phyloP scores from a whole-genome alignment of 345 rosid species.

The Eucalyptus pauciflora region DNA sequence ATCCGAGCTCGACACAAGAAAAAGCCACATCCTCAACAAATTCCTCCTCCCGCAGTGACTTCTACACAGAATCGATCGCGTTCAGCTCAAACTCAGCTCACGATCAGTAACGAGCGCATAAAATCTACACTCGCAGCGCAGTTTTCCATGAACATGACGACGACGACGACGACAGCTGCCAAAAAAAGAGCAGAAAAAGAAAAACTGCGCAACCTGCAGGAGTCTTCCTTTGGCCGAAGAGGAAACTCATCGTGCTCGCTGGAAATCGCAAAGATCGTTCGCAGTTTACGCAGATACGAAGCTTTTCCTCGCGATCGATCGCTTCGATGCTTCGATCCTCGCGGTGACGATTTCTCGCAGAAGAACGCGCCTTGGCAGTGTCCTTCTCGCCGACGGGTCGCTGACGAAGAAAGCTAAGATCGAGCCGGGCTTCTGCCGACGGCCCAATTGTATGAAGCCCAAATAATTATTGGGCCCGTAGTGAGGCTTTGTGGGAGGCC shows the following conservation, averaged over 20 bases:
- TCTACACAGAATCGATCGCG: not conserved
- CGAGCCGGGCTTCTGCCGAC: not conserved
- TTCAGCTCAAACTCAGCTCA: not conserved
- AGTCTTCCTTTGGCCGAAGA: slow-evolving; percentile 60
- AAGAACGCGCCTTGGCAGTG: not conserved
- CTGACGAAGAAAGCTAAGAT: not conserved
- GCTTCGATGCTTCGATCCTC: not conserved
- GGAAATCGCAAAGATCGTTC: not conserved
- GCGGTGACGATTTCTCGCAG: not conserved
- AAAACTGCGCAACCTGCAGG: slow-evolving; percentile 38
- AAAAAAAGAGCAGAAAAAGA: not conserved
- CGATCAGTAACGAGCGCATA: not conserved
- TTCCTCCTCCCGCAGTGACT: not conserved
- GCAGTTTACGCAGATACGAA: no score
- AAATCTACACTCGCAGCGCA: not conserved
- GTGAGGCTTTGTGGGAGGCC: accelerated
- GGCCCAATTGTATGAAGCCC: not conserved
- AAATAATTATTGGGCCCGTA: accelerated
- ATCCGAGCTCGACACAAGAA: not conserved
- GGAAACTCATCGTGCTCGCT: slow-evolving; percentile 50
- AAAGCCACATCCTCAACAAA: not conserved
- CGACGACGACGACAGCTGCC: no score
- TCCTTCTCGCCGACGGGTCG: not conserved
- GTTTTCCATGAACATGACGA: not conserved
- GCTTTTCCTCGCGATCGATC: not conserved